Evolutionary conservation across 495 filamentous ascomycete genomes (phyloP).

Genomic region (Glarea lozoyensis): DNA sequence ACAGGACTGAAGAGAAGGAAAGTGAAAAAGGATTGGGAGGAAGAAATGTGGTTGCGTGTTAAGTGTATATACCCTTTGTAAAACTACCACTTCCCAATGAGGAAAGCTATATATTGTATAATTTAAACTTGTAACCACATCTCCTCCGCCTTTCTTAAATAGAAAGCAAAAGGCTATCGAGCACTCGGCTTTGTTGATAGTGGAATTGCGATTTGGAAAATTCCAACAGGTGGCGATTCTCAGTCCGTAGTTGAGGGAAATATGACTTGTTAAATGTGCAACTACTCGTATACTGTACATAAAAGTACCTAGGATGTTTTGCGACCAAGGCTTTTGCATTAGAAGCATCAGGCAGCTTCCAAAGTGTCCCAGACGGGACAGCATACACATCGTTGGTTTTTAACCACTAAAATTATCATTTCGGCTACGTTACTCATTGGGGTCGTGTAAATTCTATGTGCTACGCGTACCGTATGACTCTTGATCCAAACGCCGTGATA

Average conservation of each 20-base stretch:
- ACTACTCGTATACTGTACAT: not conserved
- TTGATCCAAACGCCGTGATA: not conserved
- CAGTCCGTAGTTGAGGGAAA: too few species aligned
- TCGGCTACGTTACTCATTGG: not conserved
- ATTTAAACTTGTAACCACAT: too few species aligned
- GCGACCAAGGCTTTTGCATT: not conserved
- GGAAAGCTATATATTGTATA: not conserved
- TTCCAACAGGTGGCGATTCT: too few species aligned
- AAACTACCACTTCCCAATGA: not conserved
- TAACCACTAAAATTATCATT: not conserved
- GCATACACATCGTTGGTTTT: not conserved
- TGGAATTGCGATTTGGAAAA: not conserved
- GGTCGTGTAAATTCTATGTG: not conserved
- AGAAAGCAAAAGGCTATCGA: not conserved
- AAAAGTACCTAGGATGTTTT: not conserved
- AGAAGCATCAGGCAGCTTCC: too few species aligned
- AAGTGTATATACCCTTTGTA: not conserved
- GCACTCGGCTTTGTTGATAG: not conserved
- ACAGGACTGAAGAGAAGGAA: not conserved
- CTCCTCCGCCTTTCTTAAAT: too few species aligned
- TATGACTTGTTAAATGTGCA: too few species aligned
- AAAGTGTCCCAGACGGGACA: too few species aligned
- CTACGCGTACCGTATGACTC: not conserved
- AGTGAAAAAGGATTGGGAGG: not conserved
- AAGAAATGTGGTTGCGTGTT: not conserved